Evolutionary conservation across 1,284 basidiomycete genomes (phyloP).

Genomic region (Cystobasidiaceae sp.): DNA sequence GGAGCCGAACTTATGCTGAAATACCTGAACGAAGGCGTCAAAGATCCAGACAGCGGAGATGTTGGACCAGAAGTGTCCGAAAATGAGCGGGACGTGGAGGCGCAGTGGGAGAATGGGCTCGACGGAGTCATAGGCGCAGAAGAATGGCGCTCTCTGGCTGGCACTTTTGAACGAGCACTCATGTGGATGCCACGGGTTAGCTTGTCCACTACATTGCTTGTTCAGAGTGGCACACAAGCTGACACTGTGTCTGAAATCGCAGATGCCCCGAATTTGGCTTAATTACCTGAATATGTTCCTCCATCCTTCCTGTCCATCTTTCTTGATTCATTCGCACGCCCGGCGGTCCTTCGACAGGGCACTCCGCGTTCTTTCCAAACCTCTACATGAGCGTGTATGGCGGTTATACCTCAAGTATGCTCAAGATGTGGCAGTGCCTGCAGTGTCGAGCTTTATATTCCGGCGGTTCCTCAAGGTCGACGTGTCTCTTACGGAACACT

Average conservation of each 20-base stretch:
- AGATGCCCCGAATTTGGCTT: slow-evolving; percentile 92
- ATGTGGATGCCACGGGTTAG: slow-evolving; percentile 87
- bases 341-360: slow-evolving; percentile 92
- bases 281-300: slow-evolving; percentile 85
- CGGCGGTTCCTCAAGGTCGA: slow-evolving; percentile 81
- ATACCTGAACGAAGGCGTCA: slow-evolving; percentile 37
- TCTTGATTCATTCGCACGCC: slow-evolving; percentile 81
- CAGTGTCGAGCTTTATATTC: slow-evolving; percentile 73
- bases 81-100: slow-evolving; percentile 53
- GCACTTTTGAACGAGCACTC: slow-evolving; percentile 83
- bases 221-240: slow-evolving; percentile 17
- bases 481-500: slow-evolving; percentile 76
- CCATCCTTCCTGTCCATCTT: slow-evolving; percentile 81
- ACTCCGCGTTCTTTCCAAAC: slow-evolving; percentile 85
- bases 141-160: slow-evolving; percentile 87
- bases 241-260: slow-evolving; percentile 10
- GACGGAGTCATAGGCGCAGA: slow-evolving; percentile 85
- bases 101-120: slow-evolving; percentile 69
- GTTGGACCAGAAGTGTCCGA: slow-evolving; percentile 71
- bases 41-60: slow-evolving; percentile 54
- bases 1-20: slow-evolving; percentile 33
- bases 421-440: slow-evolving; percentile 63
- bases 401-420: slow-evolving; percentile 91
- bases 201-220: slow-evolving; percentile 36
- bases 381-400: slow-evolving; percentile 92